phyloP scores from a whole-genome alignment of 1,139 yeast species.

The Protomyces inundatus region DNA sequence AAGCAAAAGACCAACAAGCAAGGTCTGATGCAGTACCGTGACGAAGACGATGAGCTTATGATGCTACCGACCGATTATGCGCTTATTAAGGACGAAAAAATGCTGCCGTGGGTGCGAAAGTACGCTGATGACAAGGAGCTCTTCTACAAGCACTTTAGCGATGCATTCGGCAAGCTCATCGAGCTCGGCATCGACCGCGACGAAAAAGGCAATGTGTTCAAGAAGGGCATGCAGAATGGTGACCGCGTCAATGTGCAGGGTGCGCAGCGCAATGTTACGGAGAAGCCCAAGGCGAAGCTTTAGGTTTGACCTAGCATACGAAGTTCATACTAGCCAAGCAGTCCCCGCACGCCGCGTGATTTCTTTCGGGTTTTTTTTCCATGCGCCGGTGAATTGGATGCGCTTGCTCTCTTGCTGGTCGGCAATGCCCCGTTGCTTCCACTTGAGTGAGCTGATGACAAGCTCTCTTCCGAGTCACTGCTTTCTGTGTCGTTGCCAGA shows the following conservation, averaged over 20 bases:
- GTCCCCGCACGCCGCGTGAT: background rate
- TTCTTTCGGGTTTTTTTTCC: background rate
- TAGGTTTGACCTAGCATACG: background rate
- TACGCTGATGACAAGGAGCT: conserved; percentile 67
- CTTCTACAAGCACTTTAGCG: conserved; percentile 67
- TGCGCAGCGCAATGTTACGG: conserved; percentile 11
- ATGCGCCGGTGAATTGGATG: background rate
- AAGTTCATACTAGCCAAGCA: background rate
- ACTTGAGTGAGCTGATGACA: too few relatives aligned
- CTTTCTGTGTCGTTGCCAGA: background rate
- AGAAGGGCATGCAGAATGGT: conserved; percentile 26
- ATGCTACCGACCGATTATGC: conserved; percentile 87
- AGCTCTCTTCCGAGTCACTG: background rate
- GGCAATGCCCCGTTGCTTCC: background rate
- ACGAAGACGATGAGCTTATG: conserved; percentile 62
- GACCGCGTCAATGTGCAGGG: conserved; percentile 17
- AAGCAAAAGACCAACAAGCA: conserved; percentile 45
- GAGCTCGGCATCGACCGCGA: conserved; percentile 59
- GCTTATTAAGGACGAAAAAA: conserved; percentile 59
- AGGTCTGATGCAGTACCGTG: conserved; percentile 41
- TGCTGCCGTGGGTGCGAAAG: conserved; percentile 59
- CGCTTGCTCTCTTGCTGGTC: background rate
- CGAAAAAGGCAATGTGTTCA: conserved; percentile 23
- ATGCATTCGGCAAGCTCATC: conserved; percentile 62
- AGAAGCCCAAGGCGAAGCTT: conserved; percentile 15